Evolutionary conservation across 1,284 basidiomycete species (phyloP), one percentile per base, ranked within the genome.

Genomic region (Trichosporon inkin): DNA sequence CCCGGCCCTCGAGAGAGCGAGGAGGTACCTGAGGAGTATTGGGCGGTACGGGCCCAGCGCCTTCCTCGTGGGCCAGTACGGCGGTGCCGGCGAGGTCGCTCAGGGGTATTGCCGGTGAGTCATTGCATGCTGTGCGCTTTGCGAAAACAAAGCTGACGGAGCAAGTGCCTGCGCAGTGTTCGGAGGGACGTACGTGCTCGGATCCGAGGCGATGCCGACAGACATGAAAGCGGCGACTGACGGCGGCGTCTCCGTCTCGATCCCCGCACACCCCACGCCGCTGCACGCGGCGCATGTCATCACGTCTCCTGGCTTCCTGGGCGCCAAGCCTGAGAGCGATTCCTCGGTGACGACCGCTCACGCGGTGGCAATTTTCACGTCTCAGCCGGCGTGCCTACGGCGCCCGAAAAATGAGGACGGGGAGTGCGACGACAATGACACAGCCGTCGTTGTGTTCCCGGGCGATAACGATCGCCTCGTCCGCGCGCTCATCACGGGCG

Each of bases 1-100:
- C 8, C 81, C 83, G 1, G 84, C 88, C 0, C 77, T 96, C 3
- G 74, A 76, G 22, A 84, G 92, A 10, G 79, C 92, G 17, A 83
- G 86, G 13, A 79, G 81, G 32, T 92, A 91, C 72, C 82, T 98
- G 20, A 84, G 82, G 40, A 90, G 92, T 1, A 80, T 87, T 13
- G 94, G 95, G 1, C 83, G 90, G 34, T 98, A 96, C 71, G 95
- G 95, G 6, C 79, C 89, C 10, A 92, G 90, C 0, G 87, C 95
- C 0, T 98, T 94, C 78, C 84, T 99, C 14, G 83, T 98, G 5
- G 92, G 91, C 0, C 93, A 97, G 69, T 98, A 97, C 73, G 95
- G 95, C 32, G 92, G 93, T 3, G 81, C 87, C 0, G 92, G 93
- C 2, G 93, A 96, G 71, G 85, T 95, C n/a, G 84, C 89, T 0